These are phyloP conservation scores for Neofusicoccum umdonicola DNA, from an alignment of 2,329 filamentous ascomycete genomes.

Conservation along the genomic window DNA sequence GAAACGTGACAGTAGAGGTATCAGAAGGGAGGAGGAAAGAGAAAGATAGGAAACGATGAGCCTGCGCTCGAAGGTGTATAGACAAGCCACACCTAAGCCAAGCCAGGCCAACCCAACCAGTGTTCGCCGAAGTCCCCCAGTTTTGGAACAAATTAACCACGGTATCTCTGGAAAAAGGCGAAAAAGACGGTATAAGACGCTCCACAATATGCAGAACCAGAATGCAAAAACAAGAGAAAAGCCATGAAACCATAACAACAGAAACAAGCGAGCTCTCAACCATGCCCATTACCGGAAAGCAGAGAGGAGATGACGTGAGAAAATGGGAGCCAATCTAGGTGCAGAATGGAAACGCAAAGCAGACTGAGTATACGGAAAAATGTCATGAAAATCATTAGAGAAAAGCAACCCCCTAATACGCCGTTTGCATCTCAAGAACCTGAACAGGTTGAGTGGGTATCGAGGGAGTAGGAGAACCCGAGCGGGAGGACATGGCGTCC, in stretches of 20 bases:
- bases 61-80: slow-evolving; percentile 17
- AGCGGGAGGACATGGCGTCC: slow-evolving; percentile 62
- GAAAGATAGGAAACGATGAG: slow-evolving; percentile 10
- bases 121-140: slow-evolving; percentile 18
- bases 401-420: slow-evolving; percentile 31
- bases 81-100: slow-evolving; percentile 18
- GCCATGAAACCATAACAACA: slow-evolving; percentile 9
- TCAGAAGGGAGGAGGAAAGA: slow-evolving; percentile 13
- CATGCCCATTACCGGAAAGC: slow-evolving; percentile 17
- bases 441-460: slow-evolving; percentile 41
- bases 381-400: slow-evolving; percentile 18
- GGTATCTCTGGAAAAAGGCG: slow-evolving; percentile 10
- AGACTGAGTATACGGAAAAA: not conserved
- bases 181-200: slow-evolving; percentile 4
- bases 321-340: slow-evolving; percentile 17
- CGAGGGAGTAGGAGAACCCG: slow-evolving; percentile 41
- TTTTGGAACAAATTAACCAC: slow-evolving; percentile 17
- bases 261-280: slow-evolving; percentile 11
- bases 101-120: slow-evolving; percentile 18
- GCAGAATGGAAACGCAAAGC: not conserved
- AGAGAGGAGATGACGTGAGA: slow-evolving; percentile 18
- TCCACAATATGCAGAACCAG: slow-evolving; percentile 17
- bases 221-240: slow-evolving; percentile 12
- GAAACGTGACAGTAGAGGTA: slow-evolving; percentile 8
- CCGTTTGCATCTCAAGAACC: slow-evolving; percentile 44